These are phyloP conservation scores for Trametes cingulata DNA, from an alignment of 768 basidiomycete genomes.

Conservation along the genomic window DNA sequence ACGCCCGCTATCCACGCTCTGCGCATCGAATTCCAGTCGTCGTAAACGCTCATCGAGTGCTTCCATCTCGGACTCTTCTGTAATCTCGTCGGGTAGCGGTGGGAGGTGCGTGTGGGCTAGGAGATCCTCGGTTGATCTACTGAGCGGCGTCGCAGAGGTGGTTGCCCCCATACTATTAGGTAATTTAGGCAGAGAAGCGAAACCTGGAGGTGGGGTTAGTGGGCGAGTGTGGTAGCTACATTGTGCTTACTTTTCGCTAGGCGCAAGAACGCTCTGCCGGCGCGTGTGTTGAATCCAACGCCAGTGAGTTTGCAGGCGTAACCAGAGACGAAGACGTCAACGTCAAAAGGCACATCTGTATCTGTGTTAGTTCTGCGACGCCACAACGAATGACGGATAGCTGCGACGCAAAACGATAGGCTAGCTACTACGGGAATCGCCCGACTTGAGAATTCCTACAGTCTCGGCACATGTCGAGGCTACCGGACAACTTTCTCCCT, in stretches of 20 bases:
- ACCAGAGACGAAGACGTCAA: slow-evolving; percentile 77
- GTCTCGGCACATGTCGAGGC: too few species aligned
- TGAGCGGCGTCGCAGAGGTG: slow-evolving; percentile 17
- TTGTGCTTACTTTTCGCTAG: slow-evolving; percentile 67
- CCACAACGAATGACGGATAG: too few species aligned
- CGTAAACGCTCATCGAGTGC: slow-evolving; percentile 57
- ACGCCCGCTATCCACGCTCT: slow-evolving; percentile 9
- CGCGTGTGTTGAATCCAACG: slow-evolving; percentile 62
- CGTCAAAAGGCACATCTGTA: slow-evolving; percentile 56
- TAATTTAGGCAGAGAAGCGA: slow-evolving; percentile 68
- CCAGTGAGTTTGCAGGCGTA: slow-evolving; percentile 65
- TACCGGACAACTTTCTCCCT: too few species aligned
- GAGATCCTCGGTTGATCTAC: slow-evolving; percentile 50
- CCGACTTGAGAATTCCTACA: too few species aligned
- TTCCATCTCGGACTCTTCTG: slow-evolving; percentile 57
- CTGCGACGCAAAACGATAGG: too few species aligned
- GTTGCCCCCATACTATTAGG: slow-evolving; percentile 17
- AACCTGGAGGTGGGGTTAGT: slow-evolving; percentile 45
- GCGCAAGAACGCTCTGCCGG: slow-evolving; percentile 74
- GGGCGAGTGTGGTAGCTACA: not conserved
- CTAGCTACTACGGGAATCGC: too few species aligned
- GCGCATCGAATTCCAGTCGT: slow-evolving; percentile 32
- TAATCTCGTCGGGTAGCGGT: slow-evolving; percentile 58
- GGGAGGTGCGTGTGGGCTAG: slow-evolving; percentile 50
- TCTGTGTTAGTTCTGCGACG: slow-evolving; percentile 10